Base-by-base conservation (phyloP, 2,329 filamentous ascomycete species). In the Tricladium varicosporioides region DNA sequence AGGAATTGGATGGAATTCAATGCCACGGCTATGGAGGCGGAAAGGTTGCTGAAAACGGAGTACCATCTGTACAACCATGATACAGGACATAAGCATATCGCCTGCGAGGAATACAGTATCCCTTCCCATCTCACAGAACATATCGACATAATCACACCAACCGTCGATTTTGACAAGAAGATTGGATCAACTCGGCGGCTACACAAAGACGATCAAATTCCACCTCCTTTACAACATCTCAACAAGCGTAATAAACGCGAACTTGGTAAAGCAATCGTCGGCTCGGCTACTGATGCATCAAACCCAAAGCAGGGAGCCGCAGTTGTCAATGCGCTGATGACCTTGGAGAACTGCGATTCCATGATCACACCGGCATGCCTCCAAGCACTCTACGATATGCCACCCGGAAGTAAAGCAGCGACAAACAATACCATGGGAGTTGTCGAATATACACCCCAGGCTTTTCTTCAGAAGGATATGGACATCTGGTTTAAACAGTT, bases 281-380 rank as follows among this genome's bases (percentile, higher is more conserved):
- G 69, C 22, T 65, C 65, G 16, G 65, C 70, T 5, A 53, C 63
- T 22, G 64, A 67, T 58, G 52, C 51, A 11, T 58, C 60, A 11
- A 68, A 66, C 45, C 65, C 65, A 4, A 67, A 68, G 48, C 60
- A 65, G 48, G 66, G 66, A 22, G 52, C 60, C 31, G 48, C 44
- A 8, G 49, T 68, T 14, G 44, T 48, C 2, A 67, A 68, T 52
- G 65, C 66, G 11, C 40, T 67, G 27, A 65, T 66, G 57, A 57
- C 59, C 2, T 53, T 66, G 32, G 63, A 63, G 2, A 65, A 74
- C 53, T 87, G 84, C 65, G 77, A 81, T 62, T 69, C 71, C 13
- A 76, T 79, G 64, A 83, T 86, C 60, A 85, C 81, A 0, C 80
- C 82, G 0, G 75, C 76, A 44, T 86, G 83, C 63, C 74, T 84